phyloP scores from a whole-genome alignment of 345 rosid species.

The Capsella bursapastoris region DNA sequence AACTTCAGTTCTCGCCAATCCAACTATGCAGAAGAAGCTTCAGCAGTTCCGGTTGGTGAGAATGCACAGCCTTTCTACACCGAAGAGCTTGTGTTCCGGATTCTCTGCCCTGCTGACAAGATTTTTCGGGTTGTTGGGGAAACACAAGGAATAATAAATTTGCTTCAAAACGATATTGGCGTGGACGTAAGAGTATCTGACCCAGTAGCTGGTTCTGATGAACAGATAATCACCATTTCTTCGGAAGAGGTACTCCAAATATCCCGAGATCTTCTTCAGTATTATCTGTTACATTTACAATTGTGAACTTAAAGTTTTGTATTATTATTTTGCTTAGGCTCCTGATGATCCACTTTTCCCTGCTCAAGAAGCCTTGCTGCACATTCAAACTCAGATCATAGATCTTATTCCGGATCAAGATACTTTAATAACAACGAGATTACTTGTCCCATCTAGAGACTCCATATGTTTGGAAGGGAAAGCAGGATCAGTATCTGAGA shows the following conservation, averaged over 20 bases:
- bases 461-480: conserved; percentile 85
- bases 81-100: conserved; percentile 88
- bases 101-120: conserved; percentile 90
- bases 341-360: conserved; percentile 97
- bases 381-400: conserved; percentile 84
- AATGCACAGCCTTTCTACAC: conserved; percentile 57
- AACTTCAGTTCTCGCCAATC: conserved; percentile 62
- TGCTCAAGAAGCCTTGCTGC: conserved; percentile 98
- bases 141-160: conserved; percentile 71
- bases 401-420: conserved; percentile 83
- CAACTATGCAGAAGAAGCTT: conserved; percentile 55
- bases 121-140: conserved; percentile 74
- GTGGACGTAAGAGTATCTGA: conserved; percentile 86
- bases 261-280: not conserved
- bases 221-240: conserved; percentile 80
- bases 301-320: conserved; percentile 25
- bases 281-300: not conserved
- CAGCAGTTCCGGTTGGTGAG: conserved; percentile 57
- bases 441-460: conserved; percentile 77
- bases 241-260: conserved; percentile 81
- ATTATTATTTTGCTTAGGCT: conserved; percentile 54
- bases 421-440: conserved; percentile 67
- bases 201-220: conserved; percentile 85
- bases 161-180: conserved; percentile 90
- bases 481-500: conserved; percentile 77